phyloP scores from a whole-genome alignment of 371 early-diverging fungal species.

The Paraphysoderma sedebokerense region DNA sequence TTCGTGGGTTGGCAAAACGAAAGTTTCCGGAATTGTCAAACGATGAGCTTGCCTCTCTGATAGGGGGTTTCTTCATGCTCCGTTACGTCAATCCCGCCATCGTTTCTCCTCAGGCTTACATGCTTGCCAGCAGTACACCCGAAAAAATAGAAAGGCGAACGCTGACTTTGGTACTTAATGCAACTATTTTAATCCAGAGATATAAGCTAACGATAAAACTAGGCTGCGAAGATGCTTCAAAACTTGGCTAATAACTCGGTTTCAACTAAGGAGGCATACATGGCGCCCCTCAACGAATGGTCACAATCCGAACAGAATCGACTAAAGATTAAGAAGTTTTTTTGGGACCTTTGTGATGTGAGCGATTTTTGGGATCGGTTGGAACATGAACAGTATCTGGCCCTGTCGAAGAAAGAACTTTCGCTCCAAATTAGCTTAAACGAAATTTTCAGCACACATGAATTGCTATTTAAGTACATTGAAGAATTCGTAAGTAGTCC shows the following conservation, averaged over 20 bases:
- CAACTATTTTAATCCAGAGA: too few relatives aligned
- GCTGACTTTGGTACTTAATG: too few relatives aligned
- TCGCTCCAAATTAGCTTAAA: conserved; percentile 72
- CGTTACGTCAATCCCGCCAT: conserved; percentile 95
- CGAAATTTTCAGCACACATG: conserved; percentile 80
- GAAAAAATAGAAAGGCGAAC: too few relatives aligned
- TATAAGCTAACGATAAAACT: too few relatives aligned
- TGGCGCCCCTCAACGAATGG: conserved; percentile 74
- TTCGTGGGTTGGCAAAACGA: conserved; percentile 76
- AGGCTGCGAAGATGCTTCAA: conserved; percentile 84
- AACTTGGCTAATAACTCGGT: conserved; percentile 88
- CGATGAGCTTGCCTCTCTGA: conserved; percentile 72
- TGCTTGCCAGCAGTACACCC: conserved; percentile 73
- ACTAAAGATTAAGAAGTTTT: conserved; percentile 61
- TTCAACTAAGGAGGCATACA: conserved; percentile 79
- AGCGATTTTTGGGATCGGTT: conserved; percentile 84
- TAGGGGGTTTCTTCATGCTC: conserved; percentile 93
- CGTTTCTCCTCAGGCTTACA: conserved; percentile 85
- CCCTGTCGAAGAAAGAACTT: conserved; percentile 79
- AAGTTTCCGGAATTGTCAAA: conserved; percentile 81
- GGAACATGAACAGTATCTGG: conserved; percentile 93
- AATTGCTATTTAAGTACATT: conserved; percentile 62
- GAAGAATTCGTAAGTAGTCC: conserved; percentile 35
- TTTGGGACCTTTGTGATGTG: conserved; percentile 83
- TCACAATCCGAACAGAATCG: conserved; percentile 80